These are phyloP conservation scores for Spizellomyces sp. DNA, from an alignment of 192 early-diverging fungal genomes.

Conservation along the genomic window DNA sequence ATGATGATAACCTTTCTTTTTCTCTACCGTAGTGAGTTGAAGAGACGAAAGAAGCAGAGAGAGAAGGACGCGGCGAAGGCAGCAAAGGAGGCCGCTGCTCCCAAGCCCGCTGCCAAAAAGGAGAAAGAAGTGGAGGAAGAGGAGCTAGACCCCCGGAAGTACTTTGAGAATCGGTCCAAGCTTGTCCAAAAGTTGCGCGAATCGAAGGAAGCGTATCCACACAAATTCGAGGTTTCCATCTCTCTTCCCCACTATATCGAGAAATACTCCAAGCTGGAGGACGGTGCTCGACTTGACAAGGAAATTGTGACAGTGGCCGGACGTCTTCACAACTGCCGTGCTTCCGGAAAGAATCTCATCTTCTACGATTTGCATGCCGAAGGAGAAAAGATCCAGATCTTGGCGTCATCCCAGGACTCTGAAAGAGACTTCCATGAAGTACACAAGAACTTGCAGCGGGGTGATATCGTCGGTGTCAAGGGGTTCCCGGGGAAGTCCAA, in stretches of 20 bases:
- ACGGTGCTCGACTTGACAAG: conserved; percentile 69
- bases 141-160: conserved; percentile 77
- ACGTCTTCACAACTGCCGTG: conserved; percentile 94
- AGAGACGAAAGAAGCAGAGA: conserved; percentile 85
- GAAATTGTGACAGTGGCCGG: conserved; percentile 81
- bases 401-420: conserved; percentile 76
- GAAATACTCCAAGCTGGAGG: conserved; percentile 72
- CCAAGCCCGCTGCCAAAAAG: conserved; percentile 58
- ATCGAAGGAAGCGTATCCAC: conserved; percentile 86
- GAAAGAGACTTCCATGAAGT: conserved; percentile 71
- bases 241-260: conserved; percentile 85
- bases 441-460: conserved; percentile 84
- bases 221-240: conserved; percentile 95
- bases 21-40: conserved; percentile 73
- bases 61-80: conserved; percentile 86
- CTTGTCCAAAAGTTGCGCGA: conserved; percentile 80
- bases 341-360: conserved; percentile 83
- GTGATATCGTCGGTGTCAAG: conserved; percentile 93
- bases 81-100: conserved; percentile 40
- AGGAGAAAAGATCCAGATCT: conserved; percentile 91
- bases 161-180: conserved; percentile 97
- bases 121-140: conserved; percentile 66
- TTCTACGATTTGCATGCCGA: conserved; percentile 97
- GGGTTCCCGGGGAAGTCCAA: conserved; percentile 93
- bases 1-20: background rate